A percentile compares a stretch with the other conserved stretches of the same genome.
Evolutionary conservation across 2,329 filamentous ascomycete genomes (phyloP).

Genomic region (Beauveria scarabaeidicola): DNA sequence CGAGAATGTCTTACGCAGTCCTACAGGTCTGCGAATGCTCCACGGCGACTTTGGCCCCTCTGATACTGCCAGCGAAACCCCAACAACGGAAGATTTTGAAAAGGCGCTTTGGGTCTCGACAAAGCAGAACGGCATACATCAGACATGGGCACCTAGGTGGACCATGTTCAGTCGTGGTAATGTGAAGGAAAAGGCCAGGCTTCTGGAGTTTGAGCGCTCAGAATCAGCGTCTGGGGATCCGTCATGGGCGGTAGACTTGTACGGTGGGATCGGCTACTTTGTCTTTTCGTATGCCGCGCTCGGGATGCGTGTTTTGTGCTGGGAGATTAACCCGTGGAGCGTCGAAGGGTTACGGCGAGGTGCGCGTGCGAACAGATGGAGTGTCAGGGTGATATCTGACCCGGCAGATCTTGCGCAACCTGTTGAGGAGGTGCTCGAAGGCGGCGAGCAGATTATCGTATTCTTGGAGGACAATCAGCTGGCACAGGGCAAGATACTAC

Average conservation of each 20-base stretch:
- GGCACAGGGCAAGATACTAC: slow-evolving; percentile 36
- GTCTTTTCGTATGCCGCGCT: slow-evolving; percentile 71
- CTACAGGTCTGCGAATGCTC: slow-evolving; percentile 59
- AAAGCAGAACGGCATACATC: slow-evolving; percentile 68
- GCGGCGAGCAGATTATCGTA: slow-evolving; percentile 50
- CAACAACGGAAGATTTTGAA: slow-evolving; percentile 46
- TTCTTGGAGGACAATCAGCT: slow-evolving; percentile 60
- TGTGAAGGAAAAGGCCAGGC: slow-evolving; percentile 74
- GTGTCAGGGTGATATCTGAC: slow-evolving; percentile 41
- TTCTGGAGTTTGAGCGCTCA: slow-evolving; percentile 45
- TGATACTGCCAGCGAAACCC: slow-evolving; percentile 16
- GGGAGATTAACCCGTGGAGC: slow-evolving; percentile 86
- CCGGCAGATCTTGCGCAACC: slow-evolving; percentile 29
- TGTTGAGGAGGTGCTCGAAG: slow-evolving; percentile 29
- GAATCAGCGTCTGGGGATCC: slow-evolving; percentile 15
- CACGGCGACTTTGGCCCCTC: slow-evolving; percentile 64
- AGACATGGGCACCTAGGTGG: slow-evolving; percentile 81
- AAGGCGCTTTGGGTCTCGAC: slow-evolving; percentile 70
- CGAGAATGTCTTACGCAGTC: slow-evolving; percentile 67
- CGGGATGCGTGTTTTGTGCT: slow-evolving; percentile 69
- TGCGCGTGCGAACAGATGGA: slow-evolving; percentile 61
- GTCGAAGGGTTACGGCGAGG: slow-evolving; percentile 75
- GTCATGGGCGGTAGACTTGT: slow-evolving; percentile 65
- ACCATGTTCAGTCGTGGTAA: slow-evolving; percentile 96
- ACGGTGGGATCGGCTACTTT: slow-evolving; percentile 92